A percentile compares a stretch with the other conserved stretches of the same genome.
These are phyloP conservation scores for Trifolium pratense DNA, from an alignment of 306 rosid species.

Conservation along the genomic window DNA sequence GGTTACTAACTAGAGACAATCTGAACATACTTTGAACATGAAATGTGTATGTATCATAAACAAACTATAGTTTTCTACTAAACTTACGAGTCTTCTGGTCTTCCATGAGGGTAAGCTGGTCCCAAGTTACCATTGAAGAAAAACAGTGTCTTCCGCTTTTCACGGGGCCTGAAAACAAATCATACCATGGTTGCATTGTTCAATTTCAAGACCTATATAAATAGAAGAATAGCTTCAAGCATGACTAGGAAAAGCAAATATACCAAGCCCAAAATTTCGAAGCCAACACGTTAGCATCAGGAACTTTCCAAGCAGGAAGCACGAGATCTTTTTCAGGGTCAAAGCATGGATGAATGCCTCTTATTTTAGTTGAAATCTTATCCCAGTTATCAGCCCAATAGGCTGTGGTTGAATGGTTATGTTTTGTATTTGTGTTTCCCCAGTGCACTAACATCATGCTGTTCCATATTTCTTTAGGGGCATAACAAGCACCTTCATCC, in stretches of 20 bases:
- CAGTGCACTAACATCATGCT: constrained; percentile 99
- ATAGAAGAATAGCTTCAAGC: constrained; percentile 17
- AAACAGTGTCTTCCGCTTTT: constrained; percentile 74
- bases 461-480: constrained; percentile 98
- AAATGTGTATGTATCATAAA: neutral
- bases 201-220: constrained; percentile 13
- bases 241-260: constrained; percentile 33
- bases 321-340: constrained; percentile 96
- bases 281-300: constrained; percentile 59
- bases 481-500: constrained; percentile 99
- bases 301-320: constrained; percentile 98
- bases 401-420: constrained; percentile 93
- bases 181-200: constrained; percentile 32
- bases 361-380: constrained; percentile 58
- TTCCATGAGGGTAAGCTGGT: constrained; percentile 69
- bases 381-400: constrained; percentile 97
- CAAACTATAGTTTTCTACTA: constrained; percentile 14
- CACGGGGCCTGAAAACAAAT: constrained; percentile 65
- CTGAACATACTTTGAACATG: constrained; percentile 1
- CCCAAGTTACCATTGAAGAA: constrained; percentile 94
- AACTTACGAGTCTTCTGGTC: constrained; percentile 82
- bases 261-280: constrained; percentile 83
- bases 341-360: constrained; percentile 92
- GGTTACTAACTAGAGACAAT: constrained; percentile 23
- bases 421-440: constrained; percentile 96